Conservation (phyloP, 2,329 filamentous ascomycete species). For the Aspergillus japonicus region DNA sequence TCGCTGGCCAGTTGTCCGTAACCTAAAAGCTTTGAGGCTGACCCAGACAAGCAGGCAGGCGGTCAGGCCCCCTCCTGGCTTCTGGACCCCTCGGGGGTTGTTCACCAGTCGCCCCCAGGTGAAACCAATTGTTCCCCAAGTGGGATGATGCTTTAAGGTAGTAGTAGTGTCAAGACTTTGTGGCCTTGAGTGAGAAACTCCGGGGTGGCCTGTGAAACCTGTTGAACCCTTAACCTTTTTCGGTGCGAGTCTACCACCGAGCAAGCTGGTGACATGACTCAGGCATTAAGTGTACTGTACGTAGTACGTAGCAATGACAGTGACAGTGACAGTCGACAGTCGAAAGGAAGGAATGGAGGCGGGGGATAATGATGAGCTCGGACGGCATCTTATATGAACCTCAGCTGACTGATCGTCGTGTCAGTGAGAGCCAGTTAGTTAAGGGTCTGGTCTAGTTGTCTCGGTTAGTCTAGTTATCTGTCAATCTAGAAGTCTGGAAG, state of each 20-base stretch:
- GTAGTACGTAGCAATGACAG: too few species aligned
- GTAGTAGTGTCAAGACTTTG: too few species aligned
- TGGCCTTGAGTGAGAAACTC: not conserved
- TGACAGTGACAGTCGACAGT: too few species aligned
- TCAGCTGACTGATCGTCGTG: not conserved
- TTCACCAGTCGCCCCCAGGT: not conserved
- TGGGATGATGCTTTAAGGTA: not conserved
- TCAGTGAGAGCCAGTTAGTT: not conserved
- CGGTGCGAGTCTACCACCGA: not conserved
- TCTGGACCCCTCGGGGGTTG: not conserved
- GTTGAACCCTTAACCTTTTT: not conserved
- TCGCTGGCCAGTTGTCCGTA: too few species aligned
- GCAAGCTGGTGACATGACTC: not conserved
- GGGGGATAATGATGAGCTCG: not conserved
- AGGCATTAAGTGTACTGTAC: not conserved
- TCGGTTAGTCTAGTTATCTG: not conserved
- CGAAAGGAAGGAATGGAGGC: not conserved
- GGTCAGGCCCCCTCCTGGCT: not conserved
- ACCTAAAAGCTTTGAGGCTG: not conserved
- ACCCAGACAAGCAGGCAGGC: not conserved
- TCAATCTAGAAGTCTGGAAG: not conserved
- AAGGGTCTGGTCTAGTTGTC: too few species aligned
- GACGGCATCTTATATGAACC: not conserved
- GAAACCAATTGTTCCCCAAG: not conserved
- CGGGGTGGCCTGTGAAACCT: not conserved